phyloP scores from a whole-genome alignment of 305 asterid species.

The Stenogyne calaminthoides region DNA sequence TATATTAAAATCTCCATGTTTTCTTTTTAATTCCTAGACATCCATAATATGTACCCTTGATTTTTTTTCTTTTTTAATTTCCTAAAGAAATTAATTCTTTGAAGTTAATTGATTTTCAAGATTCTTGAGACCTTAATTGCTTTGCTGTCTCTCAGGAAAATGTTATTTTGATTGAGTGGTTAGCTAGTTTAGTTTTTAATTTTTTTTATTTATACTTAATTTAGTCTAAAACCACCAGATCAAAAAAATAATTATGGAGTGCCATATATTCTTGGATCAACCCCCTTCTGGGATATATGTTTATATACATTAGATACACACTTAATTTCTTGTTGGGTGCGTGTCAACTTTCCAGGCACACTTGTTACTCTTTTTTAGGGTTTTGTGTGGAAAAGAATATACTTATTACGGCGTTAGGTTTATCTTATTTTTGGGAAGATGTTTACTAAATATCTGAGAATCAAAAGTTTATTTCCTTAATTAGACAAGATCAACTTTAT shows the following conservation, averaged over 20 bases:
- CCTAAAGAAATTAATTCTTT: background rate
- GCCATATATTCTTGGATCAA: constrained; percentile 11
- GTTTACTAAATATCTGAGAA: background rate
- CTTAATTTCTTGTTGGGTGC: constrained; percentile 22
- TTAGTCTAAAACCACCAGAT: background rate
- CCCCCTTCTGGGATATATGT: background rate
- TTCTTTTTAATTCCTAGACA: background rate
- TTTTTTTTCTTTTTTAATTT: background rate
- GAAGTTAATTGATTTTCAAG: background rate
- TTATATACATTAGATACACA: background rate
- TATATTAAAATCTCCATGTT: background rate
- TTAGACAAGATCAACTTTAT: background rate
- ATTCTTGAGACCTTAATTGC: constrained; percentile 15
- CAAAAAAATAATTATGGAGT: background rate
- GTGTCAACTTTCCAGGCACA: constrained; percentile 17
- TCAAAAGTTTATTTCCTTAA: constrained; percentile 1
- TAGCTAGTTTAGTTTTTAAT: constrained; percentile 7
- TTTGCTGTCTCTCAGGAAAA: background rate
- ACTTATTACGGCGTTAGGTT: background rate
- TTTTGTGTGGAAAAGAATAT: constrained; percentile 25
- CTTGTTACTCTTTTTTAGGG: constrained; percentile 35
- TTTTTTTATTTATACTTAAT: background rate
- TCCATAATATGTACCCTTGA: background rate
- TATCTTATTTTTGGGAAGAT: background rate
- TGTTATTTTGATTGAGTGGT: background rate